These are phyloP conservation scores for Pichia sp. DNA, from an alignment of 1,139 yeast species.

Conservation along the genomic window DNA sequence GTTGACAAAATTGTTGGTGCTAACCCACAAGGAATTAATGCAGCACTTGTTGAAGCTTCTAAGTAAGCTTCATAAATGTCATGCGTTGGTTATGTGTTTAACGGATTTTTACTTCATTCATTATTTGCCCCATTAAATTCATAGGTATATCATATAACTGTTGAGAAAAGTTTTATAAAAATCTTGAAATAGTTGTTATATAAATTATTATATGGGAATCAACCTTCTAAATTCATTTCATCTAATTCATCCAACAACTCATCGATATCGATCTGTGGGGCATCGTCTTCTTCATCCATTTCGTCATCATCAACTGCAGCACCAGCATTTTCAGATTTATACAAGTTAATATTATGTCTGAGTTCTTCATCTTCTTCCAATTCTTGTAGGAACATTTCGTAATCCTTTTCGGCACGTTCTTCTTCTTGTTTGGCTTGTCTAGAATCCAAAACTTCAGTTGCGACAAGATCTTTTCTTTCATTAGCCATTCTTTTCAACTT, in stretches of 20 bases:
- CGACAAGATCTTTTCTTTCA: conserved; percentile 84
- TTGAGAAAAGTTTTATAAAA: background rate
- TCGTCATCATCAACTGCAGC: conserved; percentile 33
- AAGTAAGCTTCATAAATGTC: too few species aligned
- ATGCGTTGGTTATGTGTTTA: background rate
- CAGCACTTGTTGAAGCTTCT: conserved; percentile 20
- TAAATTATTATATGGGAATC: background rate
- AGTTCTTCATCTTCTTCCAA: conserved; percentile 95
- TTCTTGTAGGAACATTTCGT: conserved; percentile 92
- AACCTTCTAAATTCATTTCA: conserved; percentile 68
- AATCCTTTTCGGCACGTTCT: conserved; percentile 91
- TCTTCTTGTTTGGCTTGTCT: conserved; percentile 73
- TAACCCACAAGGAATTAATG: conserved; percentile 46
- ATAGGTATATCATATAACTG: background rate
- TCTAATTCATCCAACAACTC: conserved; percentile 88
- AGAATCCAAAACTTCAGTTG: conserved; percentile 48
- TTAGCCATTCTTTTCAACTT: conserved; percentile 96
- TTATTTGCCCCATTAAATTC: too few species aligned
- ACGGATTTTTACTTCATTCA: background rate
- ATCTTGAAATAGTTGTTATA: background rate
- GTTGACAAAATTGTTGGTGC: conserved; percentile 71
- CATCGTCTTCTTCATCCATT: conserved; percentile 55
- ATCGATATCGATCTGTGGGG: conserved; percentile 70
- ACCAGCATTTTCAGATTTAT: conserved; percentile 47
- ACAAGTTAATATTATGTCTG: conserved; percentile 82